Percentiles rank a stretch among this genome's conserved stretches.
Conservation (phyloP, 1,284 basidiomycete species). For the Marasmius oreades region DNA sequence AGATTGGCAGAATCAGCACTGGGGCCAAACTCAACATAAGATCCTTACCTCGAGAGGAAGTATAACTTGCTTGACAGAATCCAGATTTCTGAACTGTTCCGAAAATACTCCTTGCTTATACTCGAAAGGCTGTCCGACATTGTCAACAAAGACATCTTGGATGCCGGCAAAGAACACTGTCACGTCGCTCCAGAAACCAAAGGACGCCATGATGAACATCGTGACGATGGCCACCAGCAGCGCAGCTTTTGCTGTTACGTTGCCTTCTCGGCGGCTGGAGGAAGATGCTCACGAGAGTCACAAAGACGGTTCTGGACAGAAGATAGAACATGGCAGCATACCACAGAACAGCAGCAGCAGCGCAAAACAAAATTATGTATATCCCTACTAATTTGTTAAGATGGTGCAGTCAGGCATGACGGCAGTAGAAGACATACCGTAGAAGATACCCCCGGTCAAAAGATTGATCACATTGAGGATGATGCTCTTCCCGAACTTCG, state of each 20-base stretch:
- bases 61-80: not conserved
- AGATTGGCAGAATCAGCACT: not conserved
- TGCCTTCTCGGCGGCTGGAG: not conserved
- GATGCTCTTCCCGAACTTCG: too few relatives aligned
- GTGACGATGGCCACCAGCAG: not conserved
- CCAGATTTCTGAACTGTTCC: not conserved
- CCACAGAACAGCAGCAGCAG: too few relatives aligned
- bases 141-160: not conserved
- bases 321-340: too few relatives aligned
- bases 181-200: not conserved
- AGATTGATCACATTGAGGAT: too few relatives aligned
- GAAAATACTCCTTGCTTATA: not conserved
- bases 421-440: too few relatives aligned
- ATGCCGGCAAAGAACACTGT: not conserved
- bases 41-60: not conserved
- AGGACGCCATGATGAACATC: not conserved
- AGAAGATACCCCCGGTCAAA: too few relatives aligned
- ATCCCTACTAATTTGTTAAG: too few relatives aligned
- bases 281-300: too few relatives aligned
- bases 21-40: not conserved
- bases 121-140: not conserved
- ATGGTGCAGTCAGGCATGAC: too few relatives aligned
- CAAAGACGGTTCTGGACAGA: too few relatives aligned
- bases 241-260: not conserved
- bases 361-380: too few relatives aligned